Base-by-base conservation (phyloP, 2,329 filamentous ascomycete genomes). In the Aureobasidium musti region DNA sequence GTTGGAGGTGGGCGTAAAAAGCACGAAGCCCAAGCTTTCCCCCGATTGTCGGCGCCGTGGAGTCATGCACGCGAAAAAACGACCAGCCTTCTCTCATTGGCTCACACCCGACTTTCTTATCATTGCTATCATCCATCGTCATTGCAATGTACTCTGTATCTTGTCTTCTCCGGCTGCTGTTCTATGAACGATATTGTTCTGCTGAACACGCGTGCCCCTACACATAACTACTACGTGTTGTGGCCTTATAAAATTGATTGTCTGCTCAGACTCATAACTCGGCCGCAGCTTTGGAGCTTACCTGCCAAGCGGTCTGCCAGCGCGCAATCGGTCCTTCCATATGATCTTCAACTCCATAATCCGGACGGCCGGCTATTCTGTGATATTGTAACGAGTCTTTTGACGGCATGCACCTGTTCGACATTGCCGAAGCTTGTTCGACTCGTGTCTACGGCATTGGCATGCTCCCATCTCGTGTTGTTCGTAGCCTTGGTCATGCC, bases 291-390 rank as follows among this genome's bases (percentile, higher is more conserved):
- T 37, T n/a, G 8, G 5, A 59, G 54, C 39, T 45, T 45, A 37
- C 35, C 23, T 41, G 53, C 33, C 53, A 35, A 41, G 53, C n/a
- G 35, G 33, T 41, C 33, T 39, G 54, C 39, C 56, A 47, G 7
- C 41, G 41, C 19, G 56, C n/a, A 61, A 37, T 61, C 57, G 57
- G 57, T 41, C 57, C 57, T 61, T 61, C 14, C 56, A 30, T 17
- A 33, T 7, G 23, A 33, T 59, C 41, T 59, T 49, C 57, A 49
- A 61, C 8, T 19, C 13, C 57, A 59, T 17, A 59, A 59, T 13
- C 33, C 39, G 41, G 57, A 49, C 57, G 7, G 43, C 30, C 57
- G 57, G 43, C 57, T 30, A 8, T 8, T 19, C 23, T 30, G 26
- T 52, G 49, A 52, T 30, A n/a, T n/a, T n/a, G n/a, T n/a, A 52